A percentile compares a stretch with the other conserved stretches of the same genome.
Evolutionary conservation across 169 alveolate genomes (phyloP).

Genomic region (Babesia ovis): DNA sequence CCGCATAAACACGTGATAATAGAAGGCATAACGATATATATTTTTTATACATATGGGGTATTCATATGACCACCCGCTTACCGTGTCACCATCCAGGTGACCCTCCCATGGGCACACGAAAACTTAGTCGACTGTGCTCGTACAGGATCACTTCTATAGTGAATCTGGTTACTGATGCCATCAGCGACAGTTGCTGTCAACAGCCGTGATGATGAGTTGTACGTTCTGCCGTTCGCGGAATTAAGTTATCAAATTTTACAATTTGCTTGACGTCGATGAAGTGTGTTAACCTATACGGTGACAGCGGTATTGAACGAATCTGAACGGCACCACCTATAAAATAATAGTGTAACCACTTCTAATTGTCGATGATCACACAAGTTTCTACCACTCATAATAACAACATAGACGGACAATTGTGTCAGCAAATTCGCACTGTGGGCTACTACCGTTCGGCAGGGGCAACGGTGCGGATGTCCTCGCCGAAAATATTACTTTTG

Average conservation of each 20-base stretch:
- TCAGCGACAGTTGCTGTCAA: slow-evolving; percentile 82
- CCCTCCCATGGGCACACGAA: neutral
- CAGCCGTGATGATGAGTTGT: slow-evolving; percentile 82
- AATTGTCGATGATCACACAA: too few species aligned
- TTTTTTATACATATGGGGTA: slow-evolving; percentile 7
- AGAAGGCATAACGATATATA: neutral
- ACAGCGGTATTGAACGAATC: slow-evolving; percentile 71
- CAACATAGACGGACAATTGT: too few species aligned
- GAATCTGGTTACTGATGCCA: slow-evolving; percentile 77
- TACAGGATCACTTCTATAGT: slow-evolving; percentile 85
- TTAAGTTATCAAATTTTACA: slow-evolving; percentile 49
- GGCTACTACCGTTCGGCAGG: too few species aligned
- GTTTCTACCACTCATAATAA: too few species aligned
- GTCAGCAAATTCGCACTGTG: too few species aligned
- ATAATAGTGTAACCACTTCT: too few species aligned
- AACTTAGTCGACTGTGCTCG: slow-evolving; percentile 83
- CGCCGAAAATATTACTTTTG: too few species aligned
- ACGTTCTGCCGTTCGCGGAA: slow-evolving; percentile 80
- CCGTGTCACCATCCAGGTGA: slow-evolving; percentile 7
- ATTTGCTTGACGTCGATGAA: slow-evolving; percentile 71
- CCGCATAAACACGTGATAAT: too few species aligned
- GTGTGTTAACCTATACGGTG: slow-evolving; percentile 52
- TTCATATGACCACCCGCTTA: slow-evolving; percentile 23
- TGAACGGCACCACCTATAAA: slow-evolving; percentile 64
- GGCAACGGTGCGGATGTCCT: too few species aligned